phyloP scores from a whole-genome alignment of 108 stramenopile species.

The Discostella pseudostelligera region DNA sequence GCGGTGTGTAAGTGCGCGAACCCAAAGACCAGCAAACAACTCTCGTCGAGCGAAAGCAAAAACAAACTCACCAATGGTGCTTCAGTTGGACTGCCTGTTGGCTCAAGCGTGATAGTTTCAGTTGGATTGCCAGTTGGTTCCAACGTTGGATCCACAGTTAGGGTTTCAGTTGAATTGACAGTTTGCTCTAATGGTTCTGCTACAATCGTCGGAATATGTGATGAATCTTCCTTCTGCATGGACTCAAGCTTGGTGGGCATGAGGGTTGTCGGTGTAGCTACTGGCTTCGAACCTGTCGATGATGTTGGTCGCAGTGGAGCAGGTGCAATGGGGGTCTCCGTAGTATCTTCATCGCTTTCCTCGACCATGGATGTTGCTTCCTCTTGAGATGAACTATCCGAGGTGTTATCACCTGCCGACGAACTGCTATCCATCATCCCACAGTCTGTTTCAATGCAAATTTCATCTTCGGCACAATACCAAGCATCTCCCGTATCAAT shows the following conservation, averaged over 20 bases:
- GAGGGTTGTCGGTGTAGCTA: neutral
- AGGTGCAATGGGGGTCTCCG: too few species aligned
- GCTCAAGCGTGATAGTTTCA: neutral
- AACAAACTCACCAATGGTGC: conserved; percentile 8
- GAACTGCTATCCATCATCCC: neutral
- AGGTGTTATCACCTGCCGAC: neutral
- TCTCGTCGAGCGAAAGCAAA: neutral
- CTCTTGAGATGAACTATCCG: neutral
- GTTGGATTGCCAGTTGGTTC: conserved; percentile 1
- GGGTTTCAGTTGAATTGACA: too few species aligned
- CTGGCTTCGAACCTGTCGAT: neutral
- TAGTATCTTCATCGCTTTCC: too few species aligned
- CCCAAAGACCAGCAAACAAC: neutral
- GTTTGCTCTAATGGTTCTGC: neutral
- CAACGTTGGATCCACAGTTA: neutral
- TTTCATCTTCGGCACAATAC: conserved; percentile 23
- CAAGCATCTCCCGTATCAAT: conserved; percentile 31
- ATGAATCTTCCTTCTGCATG: too few species aligned
- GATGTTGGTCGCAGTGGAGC: neutral
- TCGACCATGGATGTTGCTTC: neutral
- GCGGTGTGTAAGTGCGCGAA: neutral
- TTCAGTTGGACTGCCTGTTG: neutral
- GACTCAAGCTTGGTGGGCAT: too few species aligned
- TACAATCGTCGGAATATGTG: neutral
- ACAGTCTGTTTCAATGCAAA: conserved; percentile 19